A percentile compares a stretch with the other conserved stretches of the same genome.
phyloP scores from a whole-genome alignment of 1,284 basidiomycete species.

The Exsudoporus floridanus region DNA sequence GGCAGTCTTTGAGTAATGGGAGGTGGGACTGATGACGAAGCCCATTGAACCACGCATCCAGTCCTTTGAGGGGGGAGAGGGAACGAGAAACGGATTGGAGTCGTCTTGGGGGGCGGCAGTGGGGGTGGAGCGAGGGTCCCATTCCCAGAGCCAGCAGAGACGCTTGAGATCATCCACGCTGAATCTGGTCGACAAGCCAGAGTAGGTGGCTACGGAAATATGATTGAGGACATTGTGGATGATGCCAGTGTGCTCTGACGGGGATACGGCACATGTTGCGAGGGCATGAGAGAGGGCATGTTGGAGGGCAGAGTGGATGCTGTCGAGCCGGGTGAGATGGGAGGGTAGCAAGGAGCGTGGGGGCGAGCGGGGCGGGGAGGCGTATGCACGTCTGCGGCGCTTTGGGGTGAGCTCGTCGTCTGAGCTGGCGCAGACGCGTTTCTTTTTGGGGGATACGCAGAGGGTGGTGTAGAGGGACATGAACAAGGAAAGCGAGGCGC shows the following conservation, averaged over 20 bases:
- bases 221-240: slow-evolving; percentile 78
- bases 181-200: slow-evolving; percentile 62
- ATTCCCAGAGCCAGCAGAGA: slow-evolving; percentile 87
- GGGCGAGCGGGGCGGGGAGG: slow-evolving; percentile 47
- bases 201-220: slow-evolving; percentile 64
- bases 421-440: slow-evolving; percentile 49
- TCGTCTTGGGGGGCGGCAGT: slow-evolving; percentile 42
- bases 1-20: slow-evolving; percentile 62
- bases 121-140: slow-evolving; percentile 52
- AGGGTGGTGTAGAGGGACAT: slow-evolving; percentile 28
- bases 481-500: not conserved
- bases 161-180: slow-evolving; percentile 64
- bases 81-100: slow-evolving; percentile 70
- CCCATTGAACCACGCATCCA: slow-evolving; percentile 80
- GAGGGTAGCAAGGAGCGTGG: slow-evolving; percentile 46
- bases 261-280: slow-evolving; percentile 76
- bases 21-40: slow-evolving; percentile 66
- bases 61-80: slow-evolving; percentile 47
- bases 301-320: slow-evolving; percentile 65
- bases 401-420: slow-evolving; percentile 67
- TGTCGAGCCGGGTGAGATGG: slow-evolving; percentile 59
- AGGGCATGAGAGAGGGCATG: slow-evolving; percentile 79
- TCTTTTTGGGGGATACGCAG: slow-evolving; percentile 65
- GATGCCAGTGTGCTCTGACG: slow-evolving; percentile 69
- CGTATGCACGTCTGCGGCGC: slow-evolving; percentile 57